Conservation (phyloP, 306 rosid genomes). For the Casuarina cunninghamiana region DNA sequence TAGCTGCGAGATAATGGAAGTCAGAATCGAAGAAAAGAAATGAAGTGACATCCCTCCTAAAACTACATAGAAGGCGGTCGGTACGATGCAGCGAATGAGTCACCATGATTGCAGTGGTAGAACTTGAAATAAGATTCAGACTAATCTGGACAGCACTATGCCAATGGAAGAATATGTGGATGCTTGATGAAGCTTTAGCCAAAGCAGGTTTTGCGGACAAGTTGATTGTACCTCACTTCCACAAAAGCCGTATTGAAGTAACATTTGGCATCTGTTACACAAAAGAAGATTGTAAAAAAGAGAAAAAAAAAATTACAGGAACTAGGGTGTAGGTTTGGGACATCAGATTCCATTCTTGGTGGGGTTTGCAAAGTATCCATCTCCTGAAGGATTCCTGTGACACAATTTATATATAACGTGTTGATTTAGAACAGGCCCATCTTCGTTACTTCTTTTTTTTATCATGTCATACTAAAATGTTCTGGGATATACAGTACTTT, state of each 20-base stretch:
- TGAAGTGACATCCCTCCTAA: slow-evolving; percentile 28
- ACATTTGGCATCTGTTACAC: slow-evolving; percentile 29
- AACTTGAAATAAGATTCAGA: not conserved
- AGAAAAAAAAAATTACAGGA: not conserved
- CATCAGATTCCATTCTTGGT: slow-evolving; percentile 31
- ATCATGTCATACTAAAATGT: not conserved
- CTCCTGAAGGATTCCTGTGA: not conserved
- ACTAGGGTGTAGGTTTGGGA: slow-evolving; percentile 15
- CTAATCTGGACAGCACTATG: slow-evolving; percentile 19
- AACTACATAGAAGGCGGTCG: not conserved
- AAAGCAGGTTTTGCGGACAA: not conserved
- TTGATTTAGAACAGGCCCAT: too few species aligned
- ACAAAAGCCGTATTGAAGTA: slow-evolving; percentile 13
- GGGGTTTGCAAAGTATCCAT: slow-evolving; percentile 14
- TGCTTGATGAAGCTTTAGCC: not conserved
- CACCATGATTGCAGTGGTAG: slow-evolving; percentile 1
- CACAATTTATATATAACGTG: too few species aligned
- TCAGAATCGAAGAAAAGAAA: slow-evolving; percentile 25
- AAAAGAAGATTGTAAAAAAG: not conserved
- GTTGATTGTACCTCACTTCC: slow-evolving; percentile 20
- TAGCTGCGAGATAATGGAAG: slow-evolving; percentile 8
- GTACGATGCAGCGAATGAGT: slow-evolving; percentile 15
- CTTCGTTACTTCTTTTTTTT: too few species aligned
- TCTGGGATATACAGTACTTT: not conserved
- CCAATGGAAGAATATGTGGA: not conserved